A percentile compares a stretch with the other conserved stretches of the same genome.
These are phyloP conservation scores for Pythium dissimile DNA, from an alignment of 352 stramenopile species.

Conservation along the genomic window DNA sequence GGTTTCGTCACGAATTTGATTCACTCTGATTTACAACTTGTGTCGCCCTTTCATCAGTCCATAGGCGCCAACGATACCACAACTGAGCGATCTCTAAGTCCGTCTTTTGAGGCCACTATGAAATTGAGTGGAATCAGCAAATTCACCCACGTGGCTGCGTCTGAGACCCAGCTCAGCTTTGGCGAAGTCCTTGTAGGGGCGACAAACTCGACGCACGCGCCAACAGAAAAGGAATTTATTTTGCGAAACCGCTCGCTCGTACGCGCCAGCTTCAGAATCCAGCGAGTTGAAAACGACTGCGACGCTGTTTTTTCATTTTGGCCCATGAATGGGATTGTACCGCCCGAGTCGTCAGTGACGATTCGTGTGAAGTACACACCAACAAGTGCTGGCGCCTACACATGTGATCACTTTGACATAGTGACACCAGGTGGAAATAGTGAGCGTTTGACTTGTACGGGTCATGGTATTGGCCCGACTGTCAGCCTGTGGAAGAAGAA, in stretches of 20 bases:
- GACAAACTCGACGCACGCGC: slow-evolving; percentile 30
- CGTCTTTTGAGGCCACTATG: slow-evolving; percentile 45
- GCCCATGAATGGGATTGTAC: slow-evolving; percentile 62
- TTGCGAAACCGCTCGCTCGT: slow-evolving; percentile 90
- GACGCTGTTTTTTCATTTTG: slow-evolving; percentile 84
- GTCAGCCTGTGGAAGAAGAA: slow-evolving; percentile 86
- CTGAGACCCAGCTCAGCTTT: slow-evolving; percentile 80
- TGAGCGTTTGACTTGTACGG: slow-evolving; percentile 71
- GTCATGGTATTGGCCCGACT: slow-evolving; percentile 48
- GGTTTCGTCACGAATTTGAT: too few species aligned
- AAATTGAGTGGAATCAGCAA: slow-evolving; percentile 90
- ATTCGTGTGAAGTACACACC: slow-evolving; percentile 83
- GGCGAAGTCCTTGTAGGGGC: slow-evolving; percentile 78
- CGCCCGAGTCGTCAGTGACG: slow-evolving; percentile 58
- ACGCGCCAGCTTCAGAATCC: slow-evolving; percentile 71
- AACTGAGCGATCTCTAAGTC: too few species aligned
- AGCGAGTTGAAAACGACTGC: slow-evolving; percentile 79
- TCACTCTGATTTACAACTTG: too few species aligned
- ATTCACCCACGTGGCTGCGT: slow-evolving; percentile 84
- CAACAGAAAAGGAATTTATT: slow-evolving; percentile 78
- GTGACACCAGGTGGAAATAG: slow-evolving; percentile 86
- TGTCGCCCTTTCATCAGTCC: too few species aligned
- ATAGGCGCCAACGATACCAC: too few species aligned
- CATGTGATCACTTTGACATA: slow-evolving; percentile 89
- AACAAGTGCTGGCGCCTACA: slow-evolving; percentile 82